Percentiles rank a stretch among this genome's conserved stretches.
These are phyloP conservation scores for Solanum hybrid DNA, from an alignment of 305 asterid species.

Conservation along the genomic window DNA sequence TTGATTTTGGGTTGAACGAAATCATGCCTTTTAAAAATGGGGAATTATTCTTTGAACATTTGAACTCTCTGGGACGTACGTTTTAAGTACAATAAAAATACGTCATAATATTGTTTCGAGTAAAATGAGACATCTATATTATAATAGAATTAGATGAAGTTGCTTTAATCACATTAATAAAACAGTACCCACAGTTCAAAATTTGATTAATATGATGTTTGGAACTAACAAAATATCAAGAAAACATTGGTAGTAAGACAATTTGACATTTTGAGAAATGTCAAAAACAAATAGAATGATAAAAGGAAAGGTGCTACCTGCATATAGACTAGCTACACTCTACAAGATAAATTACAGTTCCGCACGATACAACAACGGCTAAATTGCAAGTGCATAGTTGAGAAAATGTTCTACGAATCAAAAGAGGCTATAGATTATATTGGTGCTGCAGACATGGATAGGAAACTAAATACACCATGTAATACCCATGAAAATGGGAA, in stretches of 20 bases:
- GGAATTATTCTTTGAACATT: neutral
- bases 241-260: neutral
- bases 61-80: neutral
- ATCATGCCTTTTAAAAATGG: neutral
- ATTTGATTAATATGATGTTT: neutral
- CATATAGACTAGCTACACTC: neutral
- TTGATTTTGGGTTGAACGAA: neutral
- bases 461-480: neutral
- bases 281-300: neutral
- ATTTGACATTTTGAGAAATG: neutral
- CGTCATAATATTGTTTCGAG: neutral
- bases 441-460: neutral
- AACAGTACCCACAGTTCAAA: neutral
- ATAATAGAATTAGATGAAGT: neutral
- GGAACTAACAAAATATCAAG: neutral
- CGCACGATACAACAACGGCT: neutral
- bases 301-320: neutral
- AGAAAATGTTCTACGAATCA: neutral
- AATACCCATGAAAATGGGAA: neutral
- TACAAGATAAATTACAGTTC: neutral
- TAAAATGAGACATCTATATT: neutral
- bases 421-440: neutral
- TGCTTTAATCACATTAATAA: neutral
- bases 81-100: neutral
- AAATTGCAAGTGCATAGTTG: neutral